These are phyloP conservation scores for Pittosporum tobira DNA, from an alignment of 129 eudicot genomes.

Conservation along the genomic window DNA sequence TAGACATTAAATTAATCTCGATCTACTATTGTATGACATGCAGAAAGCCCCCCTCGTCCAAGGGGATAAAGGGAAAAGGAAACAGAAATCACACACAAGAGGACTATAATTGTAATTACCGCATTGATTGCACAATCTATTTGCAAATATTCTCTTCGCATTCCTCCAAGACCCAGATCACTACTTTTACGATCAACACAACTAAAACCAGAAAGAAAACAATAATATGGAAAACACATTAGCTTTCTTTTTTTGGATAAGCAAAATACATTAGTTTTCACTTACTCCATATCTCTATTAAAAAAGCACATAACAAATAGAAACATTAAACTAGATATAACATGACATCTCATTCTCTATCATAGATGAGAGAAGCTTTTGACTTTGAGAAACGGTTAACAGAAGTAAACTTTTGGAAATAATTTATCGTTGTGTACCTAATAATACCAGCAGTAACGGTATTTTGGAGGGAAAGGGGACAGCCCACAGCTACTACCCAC, in stretches of 20 bases:
- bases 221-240: conserved; percentile 14
- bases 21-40: not conserved
- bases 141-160: conserved; percentile 88
- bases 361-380: too few species aligned
- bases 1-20: not conserved
- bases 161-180: conserved; percentile 97
- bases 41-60: not conserved
- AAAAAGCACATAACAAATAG: not conserved
- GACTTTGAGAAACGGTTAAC: not conserved
- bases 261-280: conserved; percentile 1
- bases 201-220: conserved; percentile 28
- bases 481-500: conserved; percentile 92
- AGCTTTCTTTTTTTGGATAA: too few species aligned
- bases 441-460: conserved; percentile 89
- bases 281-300: not conserved
- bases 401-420: not conserved
- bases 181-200: conserved; percentile 98
- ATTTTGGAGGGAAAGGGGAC: conserved; percentile 90
- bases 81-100: conserved; percentile 9
- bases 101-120: conserved; percentile 30
- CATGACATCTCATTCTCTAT: too few species aligned
- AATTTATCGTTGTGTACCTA: conserved; percentile 32
- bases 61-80: not conserved
- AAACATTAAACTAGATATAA: not conserved
- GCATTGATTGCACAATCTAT: conserved; percentile 86